Conservation (phyloP, 805 yeast species). For the Candida dajiaensis region DNA sequence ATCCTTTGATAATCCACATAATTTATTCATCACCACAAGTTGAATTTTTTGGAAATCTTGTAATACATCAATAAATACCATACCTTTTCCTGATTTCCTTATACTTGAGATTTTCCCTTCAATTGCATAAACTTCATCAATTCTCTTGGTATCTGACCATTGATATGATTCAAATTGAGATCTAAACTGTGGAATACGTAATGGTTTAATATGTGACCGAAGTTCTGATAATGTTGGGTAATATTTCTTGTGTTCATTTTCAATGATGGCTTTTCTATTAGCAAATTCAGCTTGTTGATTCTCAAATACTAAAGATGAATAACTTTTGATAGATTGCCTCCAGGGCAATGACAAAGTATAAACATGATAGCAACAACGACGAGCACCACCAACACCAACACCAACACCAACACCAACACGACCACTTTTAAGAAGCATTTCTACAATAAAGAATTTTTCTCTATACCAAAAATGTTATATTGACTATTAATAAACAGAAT, state of each 20-base stretch:
- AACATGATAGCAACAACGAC: too few species aligned
- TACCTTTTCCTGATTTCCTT: constrained; percentile 61
- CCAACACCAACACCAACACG: too few species aligned
- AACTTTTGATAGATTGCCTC: neutral
- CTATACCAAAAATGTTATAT: too few species aligned
- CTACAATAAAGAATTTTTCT: too few species aligned
- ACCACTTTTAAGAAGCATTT: neutral
- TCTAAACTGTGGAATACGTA: constrained; percentile 37
- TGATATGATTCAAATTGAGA: constrained; percentile 20
- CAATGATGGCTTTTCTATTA: constrained; percentile 17
- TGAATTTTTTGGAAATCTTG: constrained; percentile 61
- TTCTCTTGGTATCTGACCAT: constrained; percentile 19
- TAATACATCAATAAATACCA: constrained; percentile 60
- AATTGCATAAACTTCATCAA: constrained; percentile 19
- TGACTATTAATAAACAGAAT: too few species aligned
- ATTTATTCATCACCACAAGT: constrained; percentile 50
- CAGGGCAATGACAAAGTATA: too few species aligned
- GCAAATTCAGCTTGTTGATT: constrained; percentile 22
- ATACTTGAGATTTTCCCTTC: constrained; percentile 57
- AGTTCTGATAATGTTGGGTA: constrained; percentile 22
- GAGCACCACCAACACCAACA: too few species aligned
- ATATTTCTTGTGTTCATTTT: constrained; percentile 6
- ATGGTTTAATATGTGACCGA: constrained; percentile 10
- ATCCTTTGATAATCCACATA: constrained; percentile 35
- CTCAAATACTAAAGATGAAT: constrained; percentile 13